These are phyloP conservation scores for Eimeria maxima DNA, from an alignment of 169 alveolate species.

Conservation along the genomic window DNA sequence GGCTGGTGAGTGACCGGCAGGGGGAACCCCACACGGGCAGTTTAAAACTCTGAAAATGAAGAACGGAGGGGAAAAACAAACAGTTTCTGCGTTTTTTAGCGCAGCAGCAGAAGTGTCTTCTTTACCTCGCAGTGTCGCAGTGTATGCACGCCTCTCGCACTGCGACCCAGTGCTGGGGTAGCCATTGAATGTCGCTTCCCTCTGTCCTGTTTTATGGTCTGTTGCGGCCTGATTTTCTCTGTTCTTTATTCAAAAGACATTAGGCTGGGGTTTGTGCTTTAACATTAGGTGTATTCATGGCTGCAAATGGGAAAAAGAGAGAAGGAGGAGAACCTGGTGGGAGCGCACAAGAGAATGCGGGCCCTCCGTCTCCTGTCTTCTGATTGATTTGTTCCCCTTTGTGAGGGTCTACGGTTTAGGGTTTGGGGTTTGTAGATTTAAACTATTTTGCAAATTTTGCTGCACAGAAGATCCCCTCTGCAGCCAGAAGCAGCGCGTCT, in stretches of 20 bases:
- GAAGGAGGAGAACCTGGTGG: slow-evolving; percentile 24
- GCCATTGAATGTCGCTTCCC: slow-evolving; percentile 68
- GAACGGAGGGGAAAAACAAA: background rate
- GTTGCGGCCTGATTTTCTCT: background rate
- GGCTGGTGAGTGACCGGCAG: slow-evolving; percentile 29
- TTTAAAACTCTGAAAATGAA: slow-evolving; percentile 11
- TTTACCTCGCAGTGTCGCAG: slow-evolving; percentile 50
- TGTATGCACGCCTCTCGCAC: slow-evolving; percentile 76
- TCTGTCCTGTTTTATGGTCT: background rate
- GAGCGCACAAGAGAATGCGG: slow-evolving; percentile 23
- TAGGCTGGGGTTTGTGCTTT: background rate
- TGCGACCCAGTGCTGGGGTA: slow-evolving; percentile 71
- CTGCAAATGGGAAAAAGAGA: background rate
- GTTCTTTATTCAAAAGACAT: slow-evolving; percentile 31
- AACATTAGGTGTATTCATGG: background rate
- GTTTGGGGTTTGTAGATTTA: slow-evolving; percentile 38
- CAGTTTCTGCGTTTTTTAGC: background rate
- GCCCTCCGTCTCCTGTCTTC: slow-evolving; percentile 81
- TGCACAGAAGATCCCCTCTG: slow-evolving; percentile 27
- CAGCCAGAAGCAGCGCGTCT: background rate
- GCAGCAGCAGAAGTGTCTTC: background rate
- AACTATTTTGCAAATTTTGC: background rate
- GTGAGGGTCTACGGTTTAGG: slow-evolving; percentile 25
- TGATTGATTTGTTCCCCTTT: slow-evolving; percentile 14
- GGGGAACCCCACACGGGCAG: background rate